Evolutionary conservation across 345 rosid species (phyloP), one percentile per base, ranked within the genome.

Genomic region (Gossypium ekmanianum): DNA sequence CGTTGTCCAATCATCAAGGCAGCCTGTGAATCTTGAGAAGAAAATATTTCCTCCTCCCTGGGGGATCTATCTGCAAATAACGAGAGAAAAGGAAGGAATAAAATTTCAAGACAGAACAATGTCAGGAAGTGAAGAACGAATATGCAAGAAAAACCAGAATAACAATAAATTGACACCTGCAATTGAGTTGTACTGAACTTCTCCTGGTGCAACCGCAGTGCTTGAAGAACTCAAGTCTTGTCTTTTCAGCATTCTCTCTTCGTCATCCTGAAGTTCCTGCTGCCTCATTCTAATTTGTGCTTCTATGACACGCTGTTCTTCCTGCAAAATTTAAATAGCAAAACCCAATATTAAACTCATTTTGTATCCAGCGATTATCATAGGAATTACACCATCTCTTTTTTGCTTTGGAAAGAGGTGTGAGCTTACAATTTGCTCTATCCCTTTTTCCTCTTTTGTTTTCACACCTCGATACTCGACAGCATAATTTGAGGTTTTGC

Each of bases 221-320:
- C 96, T 85, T 67, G 91, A 89, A 17, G 96, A 92, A 85, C 88
- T 87, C 78, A 82, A 51, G 74, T 92, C 97, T 43, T 86, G 82
- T 77, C 91, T 92, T 84, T 84, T 93, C 80, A 86, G 97, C 84
- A 87, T 84, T 85, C 87, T 86, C 84, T 90, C 94, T 83, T 92
- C 92, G 11, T 93, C 97, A 74, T 93, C 98, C 75, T 85, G 92
- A 81, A 93, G 85, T 83, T 93, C 97, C 78, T 89, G 90, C 82
- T 88, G 94, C 55, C 92, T 87, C 78, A 93, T 90, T 83, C 98
- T 87, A 73, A 96, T 93, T 82, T 92, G 87, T 45, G 99, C 99
- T 89, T 96, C 99, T 81, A 96, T 90, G 11, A 96, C 99, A 26
- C 90, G 92, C 68, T 96, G 98, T 77, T 96, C 99, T 88, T 96